Evolutionary conservation across 2,329 filamentous ascomycete species (phyloP).

Genomic region (Diaporthe vaccinii): DNA sequence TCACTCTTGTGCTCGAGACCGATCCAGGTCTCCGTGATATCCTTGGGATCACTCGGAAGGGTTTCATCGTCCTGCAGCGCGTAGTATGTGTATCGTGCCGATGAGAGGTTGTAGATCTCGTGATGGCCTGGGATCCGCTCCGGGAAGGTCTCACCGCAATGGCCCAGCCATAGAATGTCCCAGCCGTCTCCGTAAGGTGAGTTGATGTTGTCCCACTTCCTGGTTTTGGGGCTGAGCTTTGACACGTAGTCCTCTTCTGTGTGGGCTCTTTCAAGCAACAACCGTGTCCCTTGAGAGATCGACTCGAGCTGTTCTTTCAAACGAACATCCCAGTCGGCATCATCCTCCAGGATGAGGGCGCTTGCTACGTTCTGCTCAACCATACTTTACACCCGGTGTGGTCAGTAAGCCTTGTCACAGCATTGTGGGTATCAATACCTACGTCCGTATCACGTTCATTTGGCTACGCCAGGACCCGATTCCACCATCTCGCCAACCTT

Average conservation of each 20-base stretch:
- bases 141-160: constrained; percentile 49
- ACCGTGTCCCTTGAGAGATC: constrained; percentile 49
- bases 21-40: constrained; percentile 35
- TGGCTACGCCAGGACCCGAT: constrained; percentile 46
- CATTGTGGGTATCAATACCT: neutral
- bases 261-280: constrained; percentile 47
- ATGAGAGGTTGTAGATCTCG: constrained; percentile 34
- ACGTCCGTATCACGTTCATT: constrained; percentile 53
- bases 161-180: constrained; percentile 56
- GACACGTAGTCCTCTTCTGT: constrained; percentile 13
- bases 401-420: neutral
- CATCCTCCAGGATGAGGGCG: constrained; percentile 56
- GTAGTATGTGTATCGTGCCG: constrained; percentile 40
- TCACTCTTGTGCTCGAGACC: constrained; percentile 32
- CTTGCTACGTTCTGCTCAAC: constrained; percentile 51
- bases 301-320: constrained; percentile 51
- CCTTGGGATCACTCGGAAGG: constrained; percentile 3
- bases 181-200: constrained; percentile 51
- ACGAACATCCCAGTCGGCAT: constrained; percentile 56
- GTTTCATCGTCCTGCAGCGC: constrained; percentile 37
- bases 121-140: constrained; percentile 40
- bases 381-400: constrained; percentile 44
- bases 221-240: neutral
- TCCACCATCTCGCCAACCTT: constrained; percentile 57
- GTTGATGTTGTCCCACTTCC: constrained; percentile 6